Base-by-base conservation (phyloP, 495 filamentous ascomycete species). In the Polyplosphaeria fusca region DNA sequence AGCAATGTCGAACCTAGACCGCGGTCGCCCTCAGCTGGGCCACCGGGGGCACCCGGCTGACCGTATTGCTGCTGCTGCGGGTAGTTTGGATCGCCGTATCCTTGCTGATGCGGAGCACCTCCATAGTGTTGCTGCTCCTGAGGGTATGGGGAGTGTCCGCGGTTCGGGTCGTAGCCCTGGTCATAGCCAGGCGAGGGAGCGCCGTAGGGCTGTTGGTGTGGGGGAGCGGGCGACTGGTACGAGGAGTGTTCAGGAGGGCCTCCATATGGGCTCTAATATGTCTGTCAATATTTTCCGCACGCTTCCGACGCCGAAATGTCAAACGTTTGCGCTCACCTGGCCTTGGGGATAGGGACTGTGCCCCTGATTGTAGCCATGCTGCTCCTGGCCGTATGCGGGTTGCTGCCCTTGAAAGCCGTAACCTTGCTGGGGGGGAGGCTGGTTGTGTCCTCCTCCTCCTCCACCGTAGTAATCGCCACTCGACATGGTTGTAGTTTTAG, bases 1-100 rank as follows among this genome's bases (percentile, higher is more conserved):
- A 78, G 47, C 0, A 83, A 65, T 0, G 82, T 83, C 0, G 79
- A 72, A 16, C 79, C 77, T 22, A 83, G 71, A 4, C 80, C 80
- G 25, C 71, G 65, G 39, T 79, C 76, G 45, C 78, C 79, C 39
- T 75, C 77, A 27, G 61, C 51, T 56, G 74, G 60, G 40, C 41
- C 46, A 41, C 58, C 63, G n/a, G 61, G 60, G 61, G 18, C 49
- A 3, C 63, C 67, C 22, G 61, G 65, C 27, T 41, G 32, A 13
- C 54, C 52, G 5, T 47, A 60, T 25, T 60, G 35, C 14, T 38
- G 43, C 19, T 56, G 40, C 19, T 14, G 12, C 16, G 19, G 41
- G 30, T 47, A n/a, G 11, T 22, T 53, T 18, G 66, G 66, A 19
- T 64, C 56, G 45, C 63, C 52, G 27, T 55, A 58, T 24, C 14